phyloP scores from a whole-genome alignment of 768 basidiomycete species.

The Russula olivacea region DNA sequence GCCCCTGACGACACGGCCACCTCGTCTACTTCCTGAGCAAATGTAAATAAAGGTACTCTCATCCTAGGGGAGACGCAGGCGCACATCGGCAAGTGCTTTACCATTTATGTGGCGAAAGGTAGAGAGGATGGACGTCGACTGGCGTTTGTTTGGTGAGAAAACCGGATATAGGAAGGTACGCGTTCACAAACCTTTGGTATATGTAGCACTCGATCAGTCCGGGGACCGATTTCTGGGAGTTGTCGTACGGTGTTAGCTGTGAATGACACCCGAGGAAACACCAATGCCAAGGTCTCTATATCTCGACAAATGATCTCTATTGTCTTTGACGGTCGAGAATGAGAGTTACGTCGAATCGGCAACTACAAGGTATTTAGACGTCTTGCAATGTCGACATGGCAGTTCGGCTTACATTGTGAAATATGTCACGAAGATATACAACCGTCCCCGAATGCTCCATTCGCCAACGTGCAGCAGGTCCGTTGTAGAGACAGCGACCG shows the following conservation, averaged over 20 bases:
- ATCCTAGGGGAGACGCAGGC: conserved; percentile 22
- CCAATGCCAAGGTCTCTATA: conserved; percentile 65
- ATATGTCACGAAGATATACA: conserved; percentile 81
- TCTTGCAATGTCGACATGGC: conserved; percentile 2
- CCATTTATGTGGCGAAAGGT: conserved; percentile 75
- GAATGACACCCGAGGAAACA: conserved; percentile 67
- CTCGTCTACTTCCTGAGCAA: conserved; percentile 58
- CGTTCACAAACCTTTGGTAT: conserved; percentile 54
- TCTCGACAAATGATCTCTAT: conserved; percentile 65
- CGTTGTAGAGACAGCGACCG: conserved; percentile 59
- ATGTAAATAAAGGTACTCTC: conserved; percentile 9
- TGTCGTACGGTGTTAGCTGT: conserved; percentile 52
- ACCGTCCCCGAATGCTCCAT: conserved; percentile 71
- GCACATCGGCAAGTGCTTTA: conserved; percentile 60
- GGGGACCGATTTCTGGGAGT: conserved; percentile 33
- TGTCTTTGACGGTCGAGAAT: conserved; percentile 53
- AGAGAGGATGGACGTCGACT: conserved; percentile 61
- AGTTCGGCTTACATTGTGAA: conserved; percentile 63
- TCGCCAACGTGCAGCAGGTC: conserved; percentile 70
- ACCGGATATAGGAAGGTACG: not conserved
- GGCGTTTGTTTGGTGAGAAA: not conserved
- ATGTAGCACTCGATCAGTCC: conserved; percentile 45
- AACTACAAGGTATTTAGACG: conserved; percentile 41
- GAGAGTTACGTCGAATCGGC: conserved; percentile 72
- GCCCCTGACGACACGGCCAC: conserved; percentile 46